Base-by-base conservation (phyloP, 2,329 filamentous ascomycete genomes). In the Trichophaea hybrida region DNA sequence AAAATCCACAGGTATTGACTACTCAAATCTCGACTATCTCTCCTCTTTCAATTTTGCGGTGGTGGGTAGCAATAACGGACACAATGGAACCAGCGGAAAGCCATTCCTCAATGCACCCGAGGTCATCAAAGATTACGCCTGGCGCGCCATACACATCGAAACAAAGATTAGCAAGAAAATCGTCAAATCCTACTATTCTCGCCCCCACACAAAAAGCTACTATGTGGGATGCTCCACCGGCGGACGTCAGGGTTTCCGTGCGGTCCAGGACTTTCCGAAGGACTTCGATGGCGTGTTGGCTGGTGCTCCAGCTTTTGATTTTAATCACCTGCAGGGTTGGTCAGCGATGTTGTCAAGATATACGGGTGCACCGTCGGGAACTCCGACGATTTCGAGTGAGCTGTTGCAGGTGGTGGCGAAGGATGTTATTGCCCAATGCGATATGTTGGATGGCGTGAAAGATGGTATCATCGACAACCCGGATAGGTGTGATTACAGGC, bases 251-350 rank as follows among this genome's bases (percentile, higher is more conserved):
- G 75, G 75, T 40, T 69, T 76, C 58, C 75, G 75, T 61, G 73
- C 73, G 1, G 71, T 73, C 3, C 72, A 76, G 59, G 69, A 72
- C 50, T 77, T 71, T 61, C 75, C 75, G 0, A 67, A 73, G 12
- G 75, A 77, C 62, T 77, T 77, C 55, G 75, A 77, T 59, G 75
- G 75, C 40, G 74, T 77, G 53, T 71, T 77, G 32, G 71, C 73
- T 5, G 75, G 73, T 17, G 71, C 75, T 50, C 74, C 71, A 24
- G 74, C 57, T 4, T 66, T 74, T 54, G 72, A 74, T 64, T 74
- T 74, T 61, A 70, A 75, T 64, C 72, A 74, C 49, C 65, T 77
- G n/a, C 65, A 71, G 15, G 73, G 72, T 2, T 77, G 74, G 75
- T 69, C 62, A 73, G 71, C 4, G 69, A 71, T 37, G 75, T 76